Conservation (phyloP, 768 basidiomycete genomes). For the Mrakia frigida region DNA sequence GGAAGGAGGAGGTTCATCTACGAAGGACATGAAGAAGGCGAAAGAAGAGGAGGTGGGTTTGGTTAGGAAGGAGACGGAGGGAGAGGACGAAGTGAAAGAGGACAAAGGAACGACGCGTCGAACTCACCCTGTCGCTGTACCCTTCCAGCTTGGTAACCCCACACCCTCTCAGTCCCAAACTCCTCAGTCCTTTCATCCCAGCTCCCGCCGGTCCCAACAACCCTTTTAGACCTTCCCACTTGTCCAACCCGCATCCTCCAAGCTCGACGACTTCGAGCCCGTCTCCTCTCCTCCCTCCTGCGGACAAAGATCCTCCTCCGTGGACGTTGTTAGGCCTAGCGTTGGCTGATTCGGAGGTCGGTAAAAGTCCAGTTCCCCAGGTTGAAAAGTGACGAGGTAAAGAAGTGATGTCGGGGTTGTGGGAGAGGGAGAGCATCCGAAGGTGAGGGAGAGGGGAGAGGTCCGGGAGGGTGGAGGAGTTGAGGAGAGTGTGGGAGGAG, state of each 20-base stretch:
- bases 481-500: slow-evolving; percentile 16
- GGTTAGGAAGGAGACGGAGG: too few species aligned
- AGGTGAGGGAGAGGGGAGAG: slow-evolving; percentile 21
- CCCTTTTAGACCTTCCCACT: slow-evolving; percentile 18
- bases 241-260: slow-evolving; percentile 21
- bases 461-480: slow-evolving; percentile 17
- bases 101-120: neutral
- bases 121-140: slow-evolving; percentile 26
- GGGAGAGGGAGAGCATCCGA: slow-evolving; percentile 30
- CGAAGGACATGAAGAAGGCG: neutral
- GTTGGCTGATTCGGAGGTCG: neutral
- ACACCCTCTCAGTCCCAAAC: slow-evolving; percentile 30
- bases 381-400: slow-evolving; percentile 24
- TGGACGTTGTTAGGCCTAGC: slow-evolving; percentile 13
- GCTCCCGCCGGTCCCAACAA: neutral
- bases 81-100: too few species aligned
- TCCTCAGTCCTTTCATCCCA: slow-evolving; percentile 28
- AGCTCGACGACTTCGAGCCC: slow-evolving; percentile 33
- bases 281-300: slow-evolving; percentile 23
- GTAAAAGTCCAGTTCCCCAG: slow-evolving; percentile 29
- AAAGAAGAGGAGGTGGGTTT: neutral
- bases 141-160: slow-evolving; percentile 19
- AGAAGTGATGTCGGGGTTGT: slow-evolving; percentile 17
- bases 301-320: slow-evolving; percentile 10
- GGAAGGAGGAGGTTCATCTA: slow-evolving; percentile 29